A percentile compares a stretch with the other conserved stretches of the same genome.
These are phyloP conservation scores for Nemania diffusa DNA, from an alignment of 2,329 filamentous ascomycete species.

Conservation along the genomic window DNA sequence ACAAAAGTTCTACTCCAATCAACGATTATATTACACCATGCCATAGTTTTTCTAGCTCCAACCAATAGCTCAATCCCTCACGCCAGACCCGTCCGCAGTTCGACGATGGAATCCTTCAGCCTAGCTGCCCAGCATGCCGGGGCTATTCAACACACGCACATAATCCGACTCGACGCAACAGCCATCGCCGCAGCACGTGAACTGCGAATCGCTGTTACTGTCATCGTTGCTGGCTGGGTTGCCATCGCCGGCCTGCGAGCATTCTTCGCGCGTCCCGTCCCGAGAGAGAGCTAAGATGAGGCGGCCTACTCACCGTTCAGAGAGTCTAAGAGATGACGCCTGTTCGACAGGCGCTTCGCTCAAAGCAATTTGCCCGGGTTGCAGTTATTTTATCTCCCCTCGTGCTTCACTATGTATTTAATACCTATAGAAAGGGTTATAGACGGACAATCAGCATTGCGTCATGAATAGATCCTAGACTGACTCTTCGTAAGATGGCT, in stretches of 20 bases:
- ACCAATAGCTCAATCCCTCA: background rate
- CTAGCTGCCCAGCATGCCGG: slow-evolving; percentile 51
- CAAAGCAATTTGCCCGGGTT: background rate
- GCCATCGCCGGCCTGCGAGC: slow-evolving; percentile 47
- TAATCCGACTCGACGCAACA: slow-evolving; percentile 47
- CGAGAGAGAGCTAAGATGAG: slow-evolving; percentile 18
- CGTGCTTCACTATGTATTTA: slow-evolving; percentile 3
- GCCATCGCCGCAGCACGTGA: slow-evolving; percentile 45
- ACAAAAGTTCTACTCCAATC: background rate
- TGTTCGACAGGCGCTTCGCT: background rate
- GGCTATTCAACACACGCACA: slow-evolving; percentile 50
- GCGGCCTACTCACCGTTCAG: background rate
- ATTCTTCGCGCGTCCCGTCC: slow-evolving; percentile 28
- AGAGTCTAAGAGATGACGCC: background rate
- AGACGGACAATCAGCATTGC: slow-evolving; percentile 5
- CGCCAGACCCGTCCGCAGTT: background rate
- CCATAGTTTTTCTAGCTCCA: background rate
- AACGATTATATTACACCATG: background rate
- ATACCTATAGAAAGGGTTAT: slow-evolving; percentile 2
- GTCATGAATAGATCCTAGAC: slow-evolving; percentile 5
- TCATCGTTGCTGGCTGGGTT: slow-evolving; percentile 49
- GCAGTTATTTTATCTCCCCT: background rate
- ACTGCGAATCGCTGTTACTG: slow-evolving; percentile 46
- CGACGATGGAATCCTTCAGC: slow-evolving; percentile 50
- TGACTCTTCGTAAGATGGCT: background rate